Conservation (phyloP, 495 filamentous ascomycete species). For the Neurospora sp. region DNA sequence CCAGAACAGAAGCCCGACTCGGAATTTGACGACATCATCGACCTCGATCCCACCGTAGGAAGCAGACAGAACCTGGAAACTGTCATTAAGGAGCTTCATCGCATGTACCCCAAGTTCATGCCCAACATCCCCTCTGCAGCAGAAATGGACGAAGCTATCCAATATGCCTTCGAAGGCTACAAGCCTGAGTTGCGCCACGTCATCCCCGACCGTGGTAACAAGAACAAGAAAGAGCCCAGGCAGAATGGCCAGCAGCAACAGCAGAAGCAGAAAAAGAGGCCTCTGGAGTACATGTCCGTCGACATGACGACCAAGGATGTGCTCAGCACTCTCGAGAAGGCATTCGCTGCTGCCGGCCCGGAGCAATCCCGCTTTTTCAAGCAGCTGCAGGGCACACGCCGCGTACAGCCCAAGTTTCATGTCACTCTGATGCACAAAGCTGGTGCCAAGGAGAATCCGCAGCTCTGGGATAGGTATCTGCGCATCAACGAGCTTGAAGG, state of each 20-base stretch:
- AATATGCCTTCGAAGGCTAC: constrained; percentile 66
- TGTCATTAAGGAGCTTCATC: constrained; percentile 57
- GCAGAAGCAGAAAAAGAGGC: constrained; percentile 34
- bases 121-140: constrained; percentile 55
- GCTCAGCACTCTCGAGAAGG: constrained; percentile 49
- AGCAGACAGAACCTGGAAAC: constrained; percentile 84
- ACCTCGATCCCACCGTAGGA: constrained; percentile 64
- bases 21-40: constrained; percentile 70
- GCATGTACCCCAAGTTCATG: constrained; percentile 65
- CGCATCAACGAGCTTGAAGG: constrained; percentile 34
- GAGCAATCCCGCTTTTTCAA: constrained; percentile 57
- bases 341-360: constrained; percentile 46
- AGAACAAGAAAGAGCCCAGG: constrained; percentile 32
- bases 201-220: constrained; percentile 40
- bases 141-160: constrained; percentile 74
- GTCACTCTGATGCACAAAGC: constrained; percentile 86
- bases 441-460: constrained; percentile 41
- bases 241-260: constrained; percentile 22
- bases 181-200: constrained; percentile 64
- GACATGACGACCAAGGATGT: constrained; percentile 50
- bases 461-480: constrained; percentile 61
- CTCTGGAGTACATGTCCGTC: constrained; percentile 77
- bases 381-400: constrained; percentile 58
- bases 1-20: constrained; percentile 54
- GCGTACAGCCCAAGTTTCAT: constrained; percentile 81